Evolutionary conservation across 2,329 filamentous ascomycete genomes (phyloP).

Genomic region (Plenodomus tracheiphilus): DNA sequence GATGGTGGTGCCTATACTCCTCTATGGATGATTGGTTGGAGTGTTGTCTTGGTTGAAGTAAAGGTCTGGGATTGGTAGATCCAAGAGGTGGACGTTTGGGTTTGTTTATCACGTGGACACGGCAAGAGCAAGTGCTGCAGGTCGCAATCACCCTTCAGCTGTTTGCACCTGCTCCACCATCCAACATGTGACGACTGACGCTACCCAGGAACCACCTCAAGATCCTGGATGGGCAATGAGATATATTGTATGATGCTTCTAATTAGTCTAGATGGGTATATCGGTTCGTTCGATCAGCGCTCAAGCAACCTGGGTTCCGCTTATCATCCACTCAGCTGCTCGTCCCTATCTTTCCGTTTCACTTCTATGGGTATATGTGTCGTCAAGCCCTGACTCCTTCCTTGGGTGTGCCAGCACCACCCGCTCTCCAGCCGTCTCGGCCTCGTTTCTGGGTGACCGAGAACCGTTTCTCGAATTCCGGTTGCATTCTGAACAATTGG

Average conservation of each 20-base stretch:
- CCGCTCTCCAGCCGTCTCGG: too few relatives aligned
- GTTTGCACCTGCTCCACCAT: neutral
- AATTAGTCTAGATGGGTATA: neutral
- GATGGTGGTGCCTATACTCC: neutral
- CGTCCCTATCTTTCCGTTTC: too few relatives aligned
- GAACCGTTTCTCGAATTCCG: too few relatives aligned
- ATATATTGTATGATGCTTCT: neutral
- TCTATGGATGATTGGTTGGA: neutral
- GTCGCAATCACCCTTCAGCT: neutral
- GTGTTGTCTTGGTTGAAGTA: neutral
- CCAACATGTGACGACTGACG: neutral
- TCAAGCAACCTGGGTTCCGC: neutral
- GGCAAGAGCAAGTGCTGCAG: neutral
- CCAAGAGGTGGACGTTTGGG: neutral
- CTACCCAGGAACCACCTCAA: too few relatives aligned
- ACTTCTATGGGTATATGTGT: neutral
- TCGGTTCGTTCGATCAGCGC: neutral
- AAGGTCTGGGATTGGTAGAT: neutral
- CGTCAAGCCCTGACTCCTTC: neutral
- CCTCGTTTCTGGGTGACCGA: neutral
- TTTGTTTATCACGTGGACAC: neutral
- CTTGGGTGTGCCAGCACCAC: neutral
- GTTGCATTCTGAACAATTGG: too few relatives aligned
- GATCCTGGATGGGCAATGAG: too few relatives aligned
- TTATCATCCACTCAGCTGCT: too few relatives aligned